Base-by-base conservation (phyloP, 495 filamentous ascomycete species). In the Penicillium pancosmium region DNA sequence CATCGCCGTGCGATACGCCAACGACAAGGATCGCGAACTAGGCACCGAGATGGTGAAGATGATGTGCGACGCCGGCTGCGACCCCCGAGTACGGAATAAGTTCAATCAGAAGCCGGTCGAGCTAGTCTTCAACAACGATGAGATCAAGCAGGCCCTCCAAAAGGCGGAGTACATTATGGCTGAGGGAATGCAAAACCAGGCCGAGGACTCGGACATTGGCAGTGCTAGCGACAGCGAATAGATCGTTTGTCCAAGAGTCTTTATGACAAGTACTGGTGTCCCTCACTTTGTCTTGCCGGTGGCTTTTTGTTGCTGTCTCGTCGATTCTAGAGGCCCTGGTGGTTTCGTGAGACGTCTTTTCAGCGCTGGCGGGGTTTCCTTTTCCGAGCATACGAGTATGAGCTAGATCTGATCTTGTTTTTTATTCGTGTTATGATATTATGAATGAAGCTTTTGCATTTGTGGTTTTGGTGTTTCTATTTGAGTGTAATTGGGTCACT, bases 11-110 rank as follows among this genome's bases (percentile, higher is more conserved):
- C 84, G 89, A 33, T 97, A 86, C 74, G 86, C 91, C 71, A 97
- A 93, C 74, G 74, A 80, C 4, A 84, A 80, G 31, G 86, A 90
- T 65, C 72, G 81, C 57, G 79, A 84, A 56, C 81, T 86, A 34
- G 92, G 88, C 46, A 71, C 80, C 61, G 80, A 84, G 3, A 83
- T 97, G 64, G 84, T 96, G 60, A 86, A 87, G 57, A 92, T 98
- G 84, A 87, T 98, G 83, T 82, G 96, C 54, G 94, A 98, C 70
- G 94, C 94, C 47, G 94, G 94, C 38, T 88, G 86, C 60, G 89
- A 93, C 74, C 88, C 90, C 25, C 74, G 78, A 5, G 76, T 79
- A 41, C 68, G 73, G 52, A 79, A 81, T 61, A 78, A 79, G 69
- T 74, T 78, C 54, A 68, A 69, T 11, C 78, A 78, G 52, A 79